Conservation (phyloP, 768 basidiomycete genomes). For the Leccinum subtestaceum region DNA sequence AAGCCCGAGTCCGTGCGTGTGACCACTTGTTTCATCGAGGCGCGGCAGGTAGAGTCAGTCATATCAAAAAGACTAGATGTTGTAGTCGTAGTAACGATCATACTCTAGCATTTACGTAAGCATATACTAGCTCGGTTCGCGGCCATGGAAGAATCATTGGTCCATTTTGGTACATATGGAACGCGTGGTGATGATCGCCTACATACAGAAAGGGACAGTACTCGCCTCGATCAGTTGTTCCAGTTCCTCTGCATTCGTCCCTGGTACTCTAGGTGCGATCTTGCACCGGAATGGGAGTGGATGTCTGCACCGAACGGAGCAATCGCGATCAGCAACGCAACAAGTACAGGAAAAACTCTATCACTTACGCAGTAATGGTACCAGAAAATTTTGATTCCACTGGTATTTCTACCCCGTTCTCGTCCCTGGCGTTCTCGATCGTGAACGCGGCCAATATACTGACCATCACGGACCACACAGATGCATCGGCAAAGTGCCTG, state of each 20-base stretch:
- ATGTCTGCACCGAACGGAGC: background rate
- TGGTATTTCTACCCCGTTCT: slow-evolving; percentile 18
- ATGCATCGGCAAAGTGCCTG: slow-evolving; percentile 24
- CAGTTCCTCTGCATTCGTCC: slow-evolving; percentile 7
- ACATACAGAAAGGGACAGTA: slow-evolving; percentile 2
- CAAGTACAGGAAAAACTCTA: background rate
- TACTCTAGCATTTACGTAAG: background rate
- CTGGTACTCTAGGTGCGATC: slow-evolving; percentile 11
- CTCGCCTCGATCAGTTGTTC: slow-evolving; percentile 15
- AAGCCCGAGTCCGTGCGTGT: too few relatives aligned
- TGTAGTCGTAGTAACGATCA: background rate
- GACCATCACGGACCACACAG: slow-evolving; percentile 24
- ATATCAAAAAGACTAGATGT: background rate
- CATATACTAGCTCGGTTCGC: background rate
- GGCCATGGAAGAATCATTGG: background rate
- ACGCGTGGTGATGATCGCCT: background rate
- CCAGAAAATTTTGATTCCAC: slow-evolving; percentile 11
- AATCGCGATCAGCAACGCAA: background rate
- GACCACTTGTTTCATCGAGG: background rate
- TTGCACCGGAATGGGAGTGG: slow-evolving; percentile 18
- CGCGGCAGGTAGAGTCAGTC: background rate
- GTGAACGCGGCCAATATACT: slow-evolving; percentile 18
- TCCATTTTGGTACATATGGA: background rate
- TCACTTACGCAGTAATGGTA: slow-evolving; percentile 13
- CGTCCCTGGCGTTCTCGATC: slow-evolving; percentile 17